Evolutionary conservation across 177 flowering plant genomes (phyloP), one percentile per base, ranked within the genome.

Genomic region (Vitis hybrid): DNA sequence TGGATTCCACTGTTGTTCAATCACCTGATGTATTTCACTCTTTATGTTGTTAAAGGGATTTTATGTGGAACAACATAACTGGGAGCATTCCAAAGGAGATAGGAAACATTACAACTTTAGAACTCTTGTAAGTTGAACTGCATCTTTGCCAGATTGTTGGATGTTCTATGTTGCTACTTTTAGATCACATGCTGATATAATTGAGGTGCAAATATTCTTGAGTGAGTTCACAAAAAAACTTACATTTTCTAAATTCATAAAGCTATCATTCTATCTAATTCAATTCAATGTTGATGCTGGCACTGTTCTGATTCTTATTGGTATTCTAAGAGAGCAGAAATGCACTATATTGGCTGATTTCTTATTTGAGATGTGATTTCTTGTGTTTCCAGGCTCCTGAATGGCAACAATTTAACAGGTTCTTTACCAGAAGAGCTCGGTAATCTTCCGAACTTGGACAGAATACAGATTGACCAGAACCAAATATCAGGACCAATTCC

Each of bases 361-460:
- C 63, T 46, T 61, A 62, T 50, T 68, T 13, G 14, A 20, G 6
- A 13, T 69, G 65, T 68, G 61, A 68, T 51, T 1, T 48, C 65
- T 24, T 65, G 6, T 64, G 60, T 79, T 65, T 78, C 20, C 88
- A 95, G 99, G 91, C 92, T 93, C n/a, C 78, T 95, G 75, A 95
- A 85, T 80, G 98, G 99, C 54, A 95, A 95, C 74, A 70, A 84
- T n/a, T 71, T 95, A 57, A 76, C 88, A 50, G 99, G 98, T 55
- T 59, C 86, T 59, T 76, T 95, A 80, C 99, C 99, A 3, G 94
- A 90, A 10, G 97, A 93, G 83, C 77, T 95, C 57, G 99, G 99
- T 58, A 58, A 79, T 77, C 97, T 95, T 77, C 84, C 91, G 52
- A 82, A 85, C 50, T 77, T 95, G 82, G 78, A 84, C 77, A 88